These are phyloP conservation scores for Eragrostis nindensis DNA, from an alignment of 176 grass and related monocot species.

Conservation along the genomic window DNA sequence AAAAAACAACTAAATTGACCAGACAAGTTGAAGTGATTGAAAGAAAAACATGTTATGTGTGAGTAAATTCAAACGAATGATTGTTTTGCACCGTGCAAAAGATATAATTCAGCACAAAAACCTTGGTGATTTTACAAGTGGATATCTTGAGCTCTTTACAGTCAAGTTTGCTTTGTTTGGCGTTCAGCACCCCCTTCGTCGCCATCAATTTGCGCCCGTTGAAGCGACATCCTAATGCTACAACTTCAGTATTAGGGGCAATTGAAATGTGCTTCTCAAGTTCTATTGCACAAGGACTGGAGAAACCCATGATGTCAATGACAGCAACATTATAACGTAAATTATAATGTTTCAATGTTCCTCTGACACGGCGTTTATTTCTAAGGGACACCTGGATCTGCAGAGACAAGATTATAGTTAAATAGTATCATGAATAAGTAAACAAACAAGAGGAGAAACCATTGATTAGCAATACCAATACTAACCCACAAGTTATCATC, in stretches of 20 bases:
- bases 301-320: neutral
- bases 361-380: neutral
- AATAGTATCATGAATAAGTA: neutral
- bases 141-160: neutral
- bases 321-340: neutral
- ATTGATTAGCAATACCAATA: neutral
- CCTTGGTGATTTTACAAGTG: conserved; percentile 21
- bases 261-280: neutral
- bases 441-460: neutral
- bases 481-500: neutral
- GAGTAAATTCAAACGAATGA: neutral
- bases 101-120: neutral
- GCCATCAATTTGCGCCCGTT: neutral
- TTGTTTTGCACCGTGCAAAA: neutral
- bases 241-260: neutral
- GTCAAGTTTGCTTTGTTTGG: neutral
- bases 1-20: neutral
- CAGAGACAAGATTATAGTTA: neutral
- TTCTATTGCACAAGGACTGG: neutral
- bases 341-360: neutral
- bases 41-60: neutral
- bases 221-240: neutral
- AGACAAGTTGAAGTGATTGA: neutral
- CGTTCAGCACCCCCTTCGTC: neutral
- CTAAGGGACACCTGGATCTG: neutral